Base-by-base conservation (phyloP, 192 early-diverging fungal species). In the Coemansia sp. region DNA sequence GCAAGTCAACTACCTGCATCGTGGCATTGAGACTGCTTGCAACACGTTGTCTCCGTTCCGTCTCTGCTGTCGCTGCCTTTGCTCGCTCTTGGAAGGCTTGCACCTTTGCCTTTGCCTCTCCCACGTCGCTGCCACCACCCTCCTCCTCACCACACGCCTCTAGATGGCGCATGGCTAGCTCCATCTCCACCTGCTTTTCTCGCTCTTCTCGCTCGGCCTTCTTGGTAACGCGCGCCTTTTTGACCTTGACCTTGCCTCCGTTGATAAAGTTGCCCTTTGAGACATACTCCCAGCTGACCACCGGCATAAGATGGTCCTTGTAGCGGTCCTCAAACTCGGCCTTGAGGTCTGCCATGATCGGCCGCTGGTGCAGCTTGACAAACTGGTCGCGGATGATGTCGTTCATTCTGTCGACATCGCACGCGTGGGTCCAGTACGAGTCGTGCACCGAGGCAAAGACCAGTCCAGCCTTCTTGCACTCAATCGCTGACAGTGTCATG, bases 371-470 rank as follows among this genome's bases (percentile, higher is more conserved):
- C 52, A 98, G 76, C 19, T 71, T 63, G 43, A 98, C 88, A 76
- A 98, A 98, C 68, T 92, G 87, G 55, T 96, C 90, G 36, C 96
- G 86, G 35, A 98, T 67, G 21, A 95, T 83, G 40, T 68, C 67
- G 65, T 88, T 90, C 93, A 98, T 95, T 24, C 52, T 67, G 70
- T 93, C 88, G 0, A 97, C 86, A 80, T 94, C 91, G 62, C 83
- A 89, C 0, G 96, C 91, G 64, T 98, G 96, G 0, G 95, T 95
- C 96, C 96, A 98, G 74, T 94, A 98, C 56, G 91, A 94, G 75
- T 98, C 96, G 76, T 98, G 96, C 15, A 98, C 96, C 4, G 94
- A 87, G 0, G 96, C 93, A 85, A 97, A 98, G 9, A 87, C 82
- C 58, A 98, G 68, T 3, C 86, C 88, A 17, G 82, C 84, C 35